Evolutionary conservation across 352 stramenopile genomes (phyloP).

Genomic region (Globisporangium acanthophoron): DNA sequence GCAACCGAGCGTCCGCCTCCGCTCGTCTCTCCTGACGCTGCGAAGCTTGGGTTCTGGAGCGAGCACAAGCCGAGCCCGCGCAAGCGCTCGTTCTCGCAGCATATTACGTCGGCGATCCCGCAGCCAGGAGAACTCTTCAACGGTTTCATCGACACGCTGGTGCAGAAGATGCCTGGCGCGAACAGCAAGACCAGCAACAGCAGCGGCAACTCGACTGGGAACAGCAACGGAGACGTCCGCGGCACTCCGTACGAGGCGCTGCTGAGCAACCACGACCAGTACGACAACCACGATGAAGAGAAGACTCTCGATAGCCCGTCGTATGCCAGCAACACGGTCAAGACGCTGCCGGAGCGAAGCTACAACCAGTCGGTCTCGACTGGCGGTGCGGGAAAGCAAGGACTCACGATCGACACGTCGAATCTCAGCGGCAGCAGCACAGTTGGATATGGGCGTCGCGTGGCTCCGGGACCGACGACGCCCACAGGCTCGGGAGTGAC

Average conservation of each 20-base stretch:
- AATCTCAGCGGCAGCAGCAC: slow-evolving; percentile 2
- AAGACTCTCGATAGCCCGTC: slow-evolving; percentile 1
- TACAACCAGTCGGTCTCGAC: slow-evolving; percentile 28
- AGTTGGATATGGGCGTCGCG: slow-evolving; percentile 6
- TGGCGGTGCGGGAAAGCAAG: slow-evolving; percentile 20
- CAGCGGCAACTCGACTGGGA: background rate
- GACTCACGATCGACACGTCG: slow-evolving; percentile 45
- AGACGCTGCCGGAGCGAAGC: slow-evolving; percentile 21
- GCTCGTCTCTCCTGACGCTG: slow-evolving; percentile 49
- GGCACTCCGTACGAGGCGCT: slow-evolving; percentile 34
- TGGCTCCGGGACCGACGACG: slow-evolving; percentile 2
- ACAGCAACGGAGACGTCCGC: slow-evolving; percentile 1
- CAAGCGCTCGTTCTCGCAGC: slow-evolving; percentile 67
- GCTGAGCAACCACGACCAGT: slow-evolving; percentile 6
- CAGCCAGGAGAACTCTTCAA: slow-evolving; percentile 63
- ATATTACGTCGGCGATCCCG: slow-evolving; percentile 59
- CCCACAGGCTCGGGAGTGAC: background rate
- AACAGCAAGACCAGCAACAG: slow-evolving; percentile 22
- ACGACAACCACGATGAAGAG: slow-evolving; percentile 8
- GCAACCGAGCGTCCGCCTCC: slow-evolving; percentile 22
- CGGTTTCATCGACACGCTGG: slow-evolving; percentile 64
- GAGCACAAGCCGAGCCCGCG: slow-evolving; percentile 68
- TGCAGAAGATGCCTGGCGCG: slow-evolving; percentile 47
- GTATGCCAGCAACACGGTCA: background rate
- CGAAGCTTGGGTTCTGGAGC: slow-evolving; percentile 78